Base-by-base conservation (phyloP, 306 rosid species). In the Mimosa pudica region DNA sequence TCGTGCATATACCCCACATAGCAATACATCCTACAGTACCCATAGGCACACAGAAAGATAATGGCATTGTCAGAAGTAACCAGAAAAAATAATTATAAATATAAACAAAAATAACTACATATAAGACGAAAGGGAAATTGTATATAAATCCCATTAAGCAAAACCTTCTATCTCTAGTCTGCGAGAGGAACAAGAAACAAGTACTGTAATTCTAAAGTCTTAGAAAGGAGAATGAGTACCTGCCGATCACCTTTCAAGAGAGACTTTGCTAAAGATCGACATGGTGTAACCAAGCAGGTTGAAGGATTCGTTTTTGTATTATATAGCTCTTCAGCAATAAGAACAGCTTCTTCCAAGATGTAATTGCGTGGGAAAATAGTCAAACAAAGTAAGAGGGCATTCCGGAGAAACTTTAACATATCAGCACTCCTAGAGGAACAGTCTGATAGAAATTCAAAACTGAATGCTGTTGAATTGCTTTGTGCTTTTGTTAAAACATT, bases 1-100 rank as follows among this genome's bases (percentile, higher is more conserved):
- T 41, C 77, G 84, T 77, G 98, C 98, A 85, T 92, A 95, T 71
- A 95, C 88, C 70, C 98, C 98, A 81, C 98, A 95, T 71, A 95
- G 82, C 82, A 95, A 84, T 78, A 91, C 82, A 82, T 94, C 98
- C 98, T 94, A 86, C 47, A 85, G 48, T 47, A 64, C 80, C 62
- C 45, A 76, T 11, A 82, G 36, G 74, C 61, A 57, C 41, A 75
- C 62, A 85, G 20, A 74, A 61, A 57, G 45, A 68, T 13, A 46
- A n/a, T 52, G 6, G 80, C 68, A 58, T 10, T 33, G 61, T 71
- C 61, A 77, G 52, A 74, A 76, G 12, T 35, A 76, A 35, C 38
- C 73, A 68, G 64, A 73, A 73, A 75, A 70, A 51, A 32, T 41
- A 65, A 52, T 16, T 55, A 55, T 54, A n/a, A 47, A n/a, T n/a